phyloP scores from a whole-genome alignment of 352 stramenopile species.

The Phytophthora cryptogea region DNA sequence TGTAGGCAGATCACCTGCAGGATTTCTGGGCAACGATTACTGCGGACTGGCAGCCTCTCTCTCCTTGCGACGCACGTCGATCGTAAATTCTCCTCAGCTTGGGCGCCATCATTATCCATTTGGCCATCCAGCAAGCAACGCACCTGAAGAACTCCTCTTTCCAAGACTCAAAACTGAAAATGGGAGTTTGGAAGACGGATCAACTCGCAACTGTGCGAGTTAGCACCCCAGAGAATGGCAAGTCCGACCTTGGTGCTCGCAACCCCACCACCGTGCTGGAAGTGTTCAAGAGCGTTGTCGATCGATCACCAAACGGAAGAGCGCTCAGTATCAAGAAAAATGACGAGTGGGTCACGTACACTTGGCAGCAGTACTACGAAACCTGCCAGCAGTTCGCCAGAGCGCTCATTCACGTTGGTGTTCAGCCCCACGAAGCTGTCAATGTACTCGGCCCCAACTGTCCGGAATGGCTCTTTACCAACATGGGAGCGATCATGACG shows the following conservation, averaged over 20 bases:
- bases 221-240: slow-evolving; percentile 14
- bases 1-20: too few relatives aligned
- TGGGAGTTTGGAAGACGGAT: slow-evolving; percentile 31
- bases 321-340: slow-evolving; percentile 49
- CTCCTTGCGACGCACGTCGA: not conserved
- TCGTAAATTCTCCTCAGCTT: slow-evolving; percentile 9
- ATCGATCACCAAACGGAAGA: slow-evolving; percentile 24
- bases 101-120: slow-evolving; percentile 20
- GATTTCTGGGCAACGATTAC: slow-evolving; percentile 13
- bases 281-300: slow-evolving; percentile 45
- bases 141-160: not conserved
- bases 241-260: slow-evolving; percentile 29
- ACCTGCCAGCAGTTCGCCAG: slow-evolving; percentile 70
- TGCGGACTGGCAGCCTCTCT: not conserved
- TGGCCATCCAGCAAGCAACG: not conserved
- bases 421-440: slow-evolving; percentile 72
- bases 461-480: slow-evolving; percentile 85
- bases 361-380: slow-evolving; percentile 82
- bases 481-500: slow-evolving; percentile 79
- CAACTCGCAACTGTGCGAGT: slow-evolving; percentile 26
- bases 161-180: slow-evolving; percentile 1
- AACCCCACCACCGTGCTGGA: slow-evolving; percentile 40
- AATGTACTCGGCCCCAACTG: slow-evolving; percentile 87
- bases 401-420: slow-evolving; percentile 71
- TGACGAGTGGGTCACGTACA: slow-evolving; percentile 56